Evolutionary conservation across 345 rosid species (phyloP).

Genomic region (Eucalyptus leucophloia): DNA sequence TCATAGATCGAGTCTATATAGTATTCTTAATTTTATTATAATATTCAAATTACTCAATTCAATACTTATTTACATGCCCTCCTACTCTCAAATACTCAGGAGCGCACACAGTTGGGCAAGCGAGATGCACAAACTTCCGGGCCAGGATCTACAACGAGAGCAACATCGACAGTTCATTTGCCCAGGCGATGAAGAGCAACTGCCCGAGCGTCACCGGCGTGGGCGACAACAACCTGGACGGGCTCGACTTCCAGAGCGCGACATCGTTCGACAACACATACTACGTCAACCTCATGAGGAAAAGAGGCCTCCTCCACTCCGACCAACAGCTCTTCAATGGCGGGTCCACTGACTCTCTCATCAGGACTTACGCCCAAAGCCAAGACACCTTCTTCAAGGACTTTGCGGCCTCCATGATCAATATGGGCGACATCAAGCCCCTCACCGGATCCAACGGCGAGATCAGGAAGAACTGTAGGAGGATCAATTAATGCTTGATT

Average conservation of each 20-base stretch:
- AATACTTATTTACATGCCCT: background rate
- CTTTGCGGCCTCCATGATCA: background rate
- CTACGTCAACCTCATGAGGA: slow-evolving; percentile 31
- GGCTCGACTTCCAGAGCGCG: slow-evolving; percentile 40
- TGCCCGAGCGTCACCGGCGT: slow-evolving; percentile 13
- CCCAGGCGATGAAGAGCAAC: slow-evolving; percentile 10
- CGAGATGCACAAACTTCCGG: slow-evolving; percentile 26
- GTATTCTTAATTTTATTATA: background rate
- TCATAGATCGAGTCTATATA: background rate
- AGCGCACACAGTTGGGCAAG: slow-evolving; percentile 47
- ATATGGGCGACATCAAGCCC: background rate
- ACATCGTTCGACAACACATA: slow-evolving; percentile 43
- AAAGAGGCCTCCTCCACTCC: slow-evolving; percentile 37
- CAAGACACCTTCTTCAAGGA: slow-evolving; percentile 5
- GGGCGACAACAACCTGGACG: slow-evolving; percentile 16
- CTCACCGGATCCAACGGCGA: background rate
- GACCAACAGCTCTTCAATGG: slow-evolving; percentile 40
- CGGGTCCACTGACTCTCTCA: slow-evolving; percentile 27
- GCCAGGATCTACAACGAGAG: slow-evolving; percentile 33
- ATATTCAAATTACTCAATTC: background rate
- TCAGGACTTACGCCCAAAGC: slow-evolving; percentile 19
- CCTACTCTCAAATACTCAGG: background rate
- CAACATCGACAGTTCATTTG: slow-evolving; percentile 30
- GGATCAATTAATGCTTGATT: background rate
- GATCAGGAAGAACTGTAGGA: background rate